Evolutionary conservation across 345 rosid genomes (phyloP).

Genomic region (Eucalyptus cloeziana): DNA sequence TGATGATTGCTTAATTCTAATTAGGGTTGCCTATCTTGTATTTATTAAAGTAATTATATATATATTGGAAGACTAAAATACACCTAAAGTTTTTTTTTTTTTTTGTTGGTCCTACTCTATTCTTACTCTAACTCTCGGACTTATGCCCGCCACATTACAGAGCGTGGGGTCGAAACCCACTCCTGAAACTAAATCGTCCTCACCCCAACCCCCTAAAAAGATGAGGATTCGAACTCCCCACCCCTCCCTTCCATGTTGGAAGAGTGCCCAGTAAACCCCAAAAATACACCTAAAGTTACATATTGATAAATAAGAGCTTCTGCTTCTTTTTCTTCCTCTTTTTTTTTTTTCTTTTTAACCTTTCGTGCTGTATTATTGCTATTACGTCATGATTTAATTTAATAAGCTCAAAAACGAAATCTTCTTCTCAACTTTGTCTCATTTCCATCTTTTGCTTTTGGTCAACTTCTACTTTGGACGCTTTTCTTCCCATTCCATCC

Average conservation of each 20-base stretch:
- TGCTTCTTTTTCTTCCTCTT: not conserved
- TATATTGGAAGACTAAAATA: not conserved
- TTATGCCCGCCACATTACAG: too few relatives aligned
- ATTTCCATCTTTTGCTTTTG: not conserved
- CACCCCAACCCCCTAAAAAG: too few relatives aligned
- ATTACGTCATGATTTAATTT: not conserved
- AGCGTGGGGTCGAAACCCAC: too few relatives aligned
- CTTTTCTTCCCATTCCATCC: not conserved
- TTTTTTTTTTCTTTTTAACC: not conserved
- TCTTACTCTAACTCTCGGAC: too few relatives aligned
- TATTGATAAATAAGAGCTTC: not conserved
- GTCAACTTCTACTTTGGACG: not conserved
- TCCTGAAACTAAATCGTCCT: too few relatives aligned
- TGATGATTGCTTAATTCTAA: not conserved
- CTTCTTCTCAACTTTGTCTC: not conserved
- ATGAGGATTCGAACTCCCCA: too few relatives aligned
- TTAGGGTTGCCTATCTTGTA: not conserved
- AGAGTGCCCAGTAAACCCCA: too few relatives aligned
- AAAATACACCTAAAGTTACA: not conserved
- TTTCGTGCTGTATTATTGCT: not conserved
- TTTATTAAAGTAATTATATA: not conserved
- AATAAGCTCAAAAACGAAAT: not conserved
- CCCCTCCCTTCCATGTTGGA: too few relatives aligned
- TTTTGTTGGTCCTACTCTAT: too few relatives aligned
- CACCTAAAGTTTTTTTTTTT: not conserved